Conservation (phyloP, 768 basidiomycete genomes). For the Leccinum longicurvipes region DNA sequence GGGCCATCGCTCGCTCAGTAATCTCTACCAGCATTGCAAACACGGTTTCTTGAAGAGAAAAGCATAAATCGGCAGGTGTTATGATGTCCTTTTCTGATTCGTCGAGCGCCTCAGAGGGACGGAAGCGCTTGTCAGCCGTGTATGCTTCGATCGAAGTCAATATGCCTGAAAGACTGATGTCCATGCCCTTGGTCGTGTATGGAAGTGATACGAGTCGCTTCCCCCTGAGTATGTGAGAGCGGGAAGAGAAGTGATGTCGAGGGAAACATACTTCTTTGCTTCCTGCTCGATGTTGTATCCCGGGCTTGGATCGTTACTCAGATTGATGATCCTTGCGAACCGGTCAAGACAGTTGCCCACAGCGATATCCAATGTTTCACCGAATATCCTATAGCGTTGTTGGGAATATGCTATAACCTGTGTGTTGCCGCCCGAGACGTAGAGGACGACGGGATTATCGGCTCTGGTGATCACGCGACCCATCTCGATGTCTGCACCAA, state of each 20-base stretch:
- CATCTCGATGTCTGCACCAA: constrained; percentile 89
- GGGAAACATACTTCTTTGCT: constrained; percentile 69
- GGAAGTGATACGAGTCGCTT: constrained; percentile 80
- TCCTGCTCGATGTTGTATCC: constrained; percentile 97
- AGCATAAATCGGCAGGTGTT: constrained; percentile 95
- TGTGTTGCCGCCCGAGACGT: constrained; percentile 98
- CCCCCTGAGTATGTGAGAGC: constrained; percentile 50
- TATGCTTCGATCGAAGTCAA: constrained; percentile 85
- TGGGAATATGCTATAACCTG: constrained; percentile 99
- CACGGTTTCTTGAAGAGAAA: constrained; percentile 93
- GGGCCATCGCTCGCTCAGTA: constrained; percentile 98
- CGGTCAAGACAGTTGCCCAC: constrained; percentile 98
- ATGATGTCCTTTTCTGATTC: constrained; percentile 62
- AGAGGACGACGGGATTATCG: constrained; percentile 92
- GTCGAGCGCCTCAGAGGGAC: constrained; percentile 39
- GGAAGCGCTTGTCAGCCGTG: constrained; percentile 82
- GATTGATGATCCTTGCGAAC: constrained; percentile 90
- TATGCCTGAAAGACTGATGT: constrained; percentile 93
- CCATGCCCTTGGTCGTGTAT: constrained; percentile 99
- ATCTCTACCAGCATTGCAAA: constrained; percentile 99
- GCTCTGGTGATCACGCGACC: constrained; percentile 93
- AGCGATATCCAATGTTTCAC: constrained; percentile 98
- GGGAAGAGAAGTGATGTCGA: background rate
- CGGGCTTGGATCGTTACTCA: constrained; percentile 94
- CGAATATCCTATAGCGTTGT: constrained; percentile 97